Percentiles rank a stretch among this genome's conserved stretches.
Evolutionary conservation across 257 asterid genomes (phyloP).

Genomic region (Cordia subcordata): DNA sequence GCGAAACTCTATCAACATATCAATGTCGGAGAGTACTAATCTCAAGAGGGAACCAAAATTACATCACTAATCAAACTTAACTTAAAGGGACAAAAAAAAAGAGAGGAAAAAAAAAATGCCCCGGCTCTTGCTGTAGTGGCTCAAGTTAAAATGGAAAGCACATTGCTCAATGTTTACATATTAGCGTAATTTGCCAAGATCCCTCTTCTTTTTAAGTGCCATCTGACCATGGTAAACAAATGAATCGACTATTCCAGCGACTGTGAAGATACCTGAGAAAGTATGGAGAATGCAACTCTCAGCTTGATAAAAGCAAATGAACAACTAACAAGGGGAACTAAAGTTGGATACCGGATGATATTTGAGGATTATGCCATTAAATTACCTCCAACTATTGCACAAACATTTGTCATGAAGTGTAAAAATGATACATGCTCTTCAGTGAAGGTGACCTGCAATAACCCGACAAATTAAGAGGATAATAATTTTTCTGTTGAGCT

Average conservation of each 20-base stretch:
- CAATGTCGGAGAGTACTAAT: background rate
- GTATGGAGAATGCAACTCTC: background rate
- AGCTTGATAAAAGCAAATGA: background rate
- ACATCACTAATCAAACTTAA: background rate
- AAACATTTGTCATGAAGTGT: conserved; percentile 84
- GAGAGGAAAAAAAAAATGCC: too few species aligned
- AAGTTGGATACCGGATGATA: too few species aligned
- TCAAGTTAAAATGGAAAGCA: background rate
- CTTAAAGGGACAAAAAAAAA: too few species aligned
- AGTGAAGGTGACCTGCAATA: conserved; percentile 71
- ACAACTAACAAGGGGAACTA: too few species aligned
- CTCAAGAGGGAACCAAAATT: background rate
- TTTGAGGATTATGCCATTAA: background rate
- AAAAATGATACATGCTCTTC: conserved; percentile 87
- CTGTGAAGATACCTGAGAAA: conserved; percentile 71
- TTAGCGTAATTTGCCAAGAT: conserved; percentile 69
- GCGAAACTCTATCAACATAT: background rate
- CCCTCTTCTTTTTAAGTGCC: conserved; percentile 77
- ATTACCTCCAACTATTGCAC: conserved; percentile 97
- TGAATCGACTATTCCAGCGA: conserved; percentile 90
- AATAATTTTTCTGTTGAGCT: background rate
- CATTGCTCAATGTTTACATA: background rate
- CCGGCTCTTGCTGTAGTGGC: too few species aligned
- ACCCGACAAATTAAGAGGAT: conserved; percentile 8
- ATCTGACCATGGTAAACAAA: conserved; percentile 79